A percentile compares a stretch with the other conserved stretches of the same genome.
Evolutionary conservation across 345 rosid species (phyloP).

Genomic region (Brassica incana): DNA sequence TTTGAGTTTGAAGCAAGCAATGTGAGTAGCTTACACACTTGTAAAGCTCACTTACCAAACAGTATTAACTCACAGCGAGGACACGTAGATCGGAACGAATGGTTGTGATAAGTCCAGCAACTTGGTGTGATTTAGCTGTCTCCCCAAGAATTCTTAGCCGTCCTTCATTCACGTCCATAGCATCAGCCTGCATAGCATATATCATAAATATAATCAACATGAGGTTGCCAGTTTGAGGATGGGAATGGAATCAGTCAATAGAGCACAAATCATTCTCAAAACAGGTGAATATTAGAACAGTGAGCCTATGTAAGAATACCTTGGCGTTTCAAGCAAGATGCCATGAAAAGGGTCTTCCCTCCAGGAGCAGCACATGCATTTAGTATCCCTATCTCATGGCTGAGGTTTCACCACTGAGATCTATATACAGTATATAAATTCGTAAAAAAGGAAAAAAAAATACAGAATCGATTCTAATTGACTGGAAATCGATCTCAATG

Average conservation of each 20-base stretch:
- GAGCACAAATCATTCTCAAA: background rate
- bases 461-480: too few species aligned
- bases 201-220: slow-evolving; percentile 56
- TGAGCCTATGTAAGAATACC: slow-evolving; percentile 44
- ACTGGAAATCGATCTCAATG: too few species aligned
- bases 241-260: background rate
- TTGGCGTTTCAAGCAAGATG: slow-evolving; percentile 64
- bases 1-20: slow-evolving; percentile 10
- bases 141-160: slow-evolving; percentile 84
- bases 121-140: slow-evolving; percentile 75
- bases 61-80: slow-evolving; percentile 54
- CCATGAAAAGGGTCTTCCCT: slow-evolving; percentile 92
- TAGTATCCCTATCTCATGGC: slow-evolving; percentile 70
- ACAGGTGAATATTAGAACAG: too few species aligned
- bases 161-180: slow-evolving; percentile 87
- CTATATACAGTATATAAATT: too few species aligned
- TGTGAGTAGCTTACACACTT: slow-evolving; percentile 21
- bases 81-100: slow-evolving; percentile 69
- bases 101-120: slow-evolving; percentile 63
- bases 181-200: slow-evolving; percentile 31
- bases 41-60: slow-evolving; percentile 22
- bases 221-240: slow-evolving; percentile 19
- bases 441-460: too few species aligned
- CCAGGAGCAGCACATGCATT: slow-evolving; percentile 99
- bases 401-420: slow-evolving; percentile 82